Evolutionary conservation across 1,284 basidiomycete species (phyloP).

Genomic region (Rhodotorula sp.): DNA sequence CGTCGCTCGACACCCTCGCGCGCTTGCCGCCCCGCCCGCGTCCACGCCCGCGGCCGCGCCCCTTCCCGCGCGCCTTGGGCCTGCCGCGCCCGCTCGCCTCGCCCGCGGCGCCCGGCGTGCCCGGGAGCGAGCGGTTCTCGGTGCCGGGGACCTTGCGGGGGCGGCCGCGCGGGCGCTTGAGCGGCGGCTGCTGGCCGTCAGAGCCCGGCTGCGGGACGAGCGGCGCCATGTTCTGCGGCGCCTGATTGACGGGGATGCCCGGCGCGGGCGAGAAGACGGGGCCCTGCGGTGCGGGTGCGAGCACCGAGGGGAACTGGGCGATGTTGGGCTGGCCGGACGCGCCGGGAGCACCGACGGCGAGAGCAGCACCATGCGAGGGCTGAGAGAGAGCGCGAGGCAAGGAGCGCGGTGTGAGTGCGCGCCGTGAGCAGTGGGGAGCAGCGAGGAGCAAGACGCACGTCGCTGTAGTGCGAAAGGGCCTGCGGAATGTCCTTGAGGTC

Average conservation of each 20-base stretch:
- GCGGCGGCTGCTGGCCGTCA: slow-evolving; percentile 15
- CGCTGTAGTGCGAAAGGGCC: slow-evolving; percentile 5
- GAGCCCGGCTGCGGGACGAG: slow-evolving; percentile 9
- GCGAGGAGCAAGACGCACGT: neutral
- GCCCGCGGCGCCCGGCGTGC: neutral
- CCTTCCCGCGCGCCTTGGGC: slow-evolving; percentile 18
- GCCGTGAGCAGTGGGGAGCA: neutral
- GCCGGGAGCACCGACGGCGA: neutral
- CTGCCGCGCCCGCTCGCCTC: slow-evolving; percentile 19
- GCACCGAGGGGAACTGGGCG: slow-evolving; percentile 21
- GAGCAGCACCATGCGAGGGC: neutral
- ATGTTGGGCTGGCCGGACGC: neutral
- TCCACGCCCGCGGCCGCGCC: slow-evolving; percentile 12
- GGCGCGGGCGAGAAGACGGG: slow-evolving; percentile 13
- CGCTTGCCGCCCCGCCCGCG: slow-evolving; percentile 29
- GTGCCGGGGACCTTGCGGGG: slow-evolving; percentile 39
- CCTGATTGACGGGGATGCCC: slow-evolving; percentile 19
- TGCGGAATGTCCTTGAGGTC: slow-evolving; percentile 32
- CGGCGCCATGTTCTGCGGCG: slow-evolving; percentile 22
- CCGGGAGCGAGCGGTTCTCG: slow-evolving; percentile 14
- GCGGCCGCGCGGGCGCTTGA: slow-evolving; percentile 37
- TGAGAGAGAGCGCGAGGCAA: neutral
- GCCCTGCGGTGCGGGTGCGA: neutral
- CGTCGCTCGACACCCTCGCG: slow-evolving; percentile 21
- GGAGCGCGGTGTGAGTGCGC: neutral